A percentile compares a stretch with the other conserved stretches of the same genome.
These are phyloP conservation scores for Hansenula sp. DNA, from an alignment of 1,139 yeast species.

Conservation along the genomic window DNA sequence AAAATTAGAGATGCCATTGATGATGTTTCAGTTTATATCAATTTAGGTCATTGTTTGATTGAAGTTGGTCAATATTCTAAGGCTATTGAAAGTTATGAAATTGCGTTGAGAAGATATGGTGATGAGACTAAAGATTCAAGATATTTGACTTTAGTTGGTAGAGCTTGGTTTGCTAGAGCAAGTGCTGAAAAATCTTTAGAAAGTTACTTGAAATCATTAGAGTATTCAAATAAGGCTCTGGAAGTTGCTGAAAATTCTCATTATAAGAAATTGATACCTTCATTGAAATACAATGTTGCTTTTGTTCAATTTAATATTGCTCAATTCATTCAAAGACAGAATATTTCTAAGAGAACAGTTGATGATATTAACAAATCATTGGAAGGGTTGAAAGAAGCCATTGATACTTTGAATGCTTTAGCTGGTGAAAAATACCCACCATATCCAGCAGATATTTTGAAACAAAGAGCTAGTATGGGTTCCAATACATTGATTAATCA, in stretches of 20 bases:
- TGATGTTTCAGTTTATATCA: conserved; percentile 78
- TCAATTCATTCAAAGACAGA: conserved; percentile 66
- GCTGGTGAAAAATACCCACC: conserved; percentile 61
- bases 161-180: conserved; percentile 90
- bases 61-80: conserved; percentile 81
- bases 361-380: conserved; percentile 59
- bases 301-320: conserved; percentile 85
- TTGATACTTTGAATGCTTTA: conserved; percentile 54
- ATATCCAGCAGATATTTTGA: conserved; percentile 72
- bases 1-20: conserved; percentile 86
- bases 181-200: conserved; percentile 58
- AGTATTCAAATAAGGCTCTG: conserved; percentile 57
- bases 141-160: conserved; percentile 69
- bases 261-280: conserved; percentile 35
- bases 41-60: conserved; percentile 81
- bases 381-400: conserved; percentile 58
- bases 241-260: conserved; percentile 30
- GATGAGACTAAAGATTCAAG: conserved; percentile 49
- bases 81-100: conserved; percentile 85
- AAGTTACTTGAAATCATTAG: conserved; percentile 58
- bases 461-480: conserved; percentile 83
- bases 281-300: conserved; percentile 73
- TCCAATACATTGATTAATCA: conserved; percentile 69
- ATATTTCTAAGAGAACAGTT: conserved; percentile 54
- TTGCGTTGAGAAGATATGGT: conserved; percentile 66